Evolutionary conservation across 768 basidiomycete species (phyloP).

Genomic region (Naganishia vaughanmartiniae): DNA sequence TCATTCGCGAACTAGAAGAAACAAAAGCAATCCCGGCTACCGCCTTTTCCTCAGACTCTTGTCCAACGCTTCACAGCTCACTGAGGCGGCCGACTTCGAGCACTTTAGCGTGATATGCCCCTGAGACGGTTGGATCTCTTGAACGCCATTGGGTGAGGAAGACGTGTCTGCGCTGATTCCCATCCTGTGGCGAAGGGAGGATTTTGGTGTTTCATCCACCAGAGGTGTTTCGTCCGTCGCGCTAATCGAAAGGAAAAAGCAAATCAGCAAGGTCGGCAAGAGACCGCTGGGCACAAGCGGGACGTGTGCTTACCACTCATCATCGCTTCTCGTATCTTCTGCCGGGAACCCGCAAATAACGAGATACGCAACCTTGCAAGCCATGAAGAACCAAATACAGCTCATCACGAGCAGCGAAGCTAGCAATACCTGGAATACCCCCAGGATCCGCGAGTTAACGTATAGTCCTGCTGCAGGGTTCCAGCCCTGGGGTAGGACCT

Average conservation of each 20-base stretch:
- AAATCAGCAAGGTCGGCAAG: neutral
- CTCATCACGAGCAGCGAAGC: constrained; percentile 54
- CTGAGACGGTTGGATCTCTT: neutral
- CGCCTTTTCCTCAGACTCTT: neutral
- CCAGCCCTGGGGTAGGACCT: constrained; percentile 61
- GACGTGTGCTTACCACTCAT: constrained; percentile 35
- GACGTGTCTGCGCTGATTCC: neutral
- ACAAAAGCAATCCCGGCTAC: neutral
- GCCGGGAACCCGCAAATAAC: constrained; percentile 74
- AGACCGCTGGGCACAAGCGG: neutral
- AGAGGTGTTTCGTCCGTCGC: neutral
- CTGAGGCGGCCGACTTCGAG: neutral
- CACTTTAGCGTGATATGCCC: neutral
- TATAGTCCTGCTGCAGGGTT: constrained; percentile 62
- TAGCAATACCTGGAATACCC: constrained; percentile 57
- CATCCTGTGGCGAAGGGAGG: neutral
- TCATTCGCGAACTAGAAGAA: too few species aligned
- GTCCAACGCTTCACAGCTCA: neutral
- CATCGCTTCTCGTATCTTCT: constrained; percentile 78
- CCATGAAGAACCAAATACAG: constrained; percentile 83
- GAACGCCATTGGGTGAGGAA: neutral
- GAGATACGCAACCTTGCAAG: constrained; percentile 74
- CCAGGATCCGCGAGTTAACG: constrained; percentile 56
- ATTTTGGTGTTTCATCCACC: neutral
- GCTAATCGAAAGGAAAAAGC: neutral